These are phyloP conservation scores for Sporisorium iseilematis-ciliati DNA, from an alignment of 1,284 basidiomycete genomes.

Conservation along the genomic window DNA sequence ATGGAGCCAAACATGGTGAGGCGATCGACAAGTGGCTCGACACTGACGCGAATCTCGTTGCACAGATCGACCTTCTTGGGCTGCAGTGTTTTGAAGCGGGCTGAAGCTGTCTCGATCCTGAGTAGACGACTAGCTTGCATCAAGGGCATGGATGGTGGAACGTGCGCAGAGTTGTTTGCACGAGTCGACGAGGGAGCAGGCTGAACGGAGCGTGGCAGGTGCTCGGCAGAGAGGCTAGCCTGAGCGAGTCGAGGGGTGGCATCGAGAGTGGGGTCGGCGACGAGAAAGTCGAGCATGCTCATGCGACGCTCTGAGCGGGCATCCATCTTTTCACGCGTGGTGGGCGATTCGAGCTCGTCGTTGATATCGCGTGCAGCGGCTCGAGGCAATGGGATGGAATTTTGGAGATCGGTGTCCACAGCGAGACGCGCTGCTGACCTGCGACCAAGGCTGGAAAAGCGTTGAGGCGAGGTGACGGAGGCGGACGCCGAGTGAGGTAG, in stretches of 20 bases:
- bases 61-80: constrained; percentile 27
- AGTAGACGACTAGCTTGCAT: constrained; percentile 35
- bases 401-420: neutral
- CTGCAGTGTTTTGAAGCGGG: constrained; percentile 13
- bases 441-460: constrained; percentile 34
- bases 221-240: constrained; percentile 34
- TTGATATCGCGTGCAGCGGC: constrained; percentile 28
- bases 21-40: constrained; percentile 55
- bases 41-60: constrained; percentile 25
- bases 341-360: constrained; percentile 27
- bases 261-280: constrained; percentile 8
- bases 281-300: constrained; percentile 55
- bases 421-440: constrained; percentile 12
- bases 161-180: neutral
- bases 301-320: constrained; percentile 30
- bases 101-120: constrained; percentile 14
- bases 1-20: constrained; percentile 69
- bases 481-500: constrained; percentile 10
- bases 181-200: neutral
- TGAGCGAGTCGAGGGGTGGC: constrained; percentile 4
- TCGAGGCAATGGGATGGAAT: constrained; percentile 5
- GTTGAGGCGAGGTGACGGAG: constrained; percentile 29
- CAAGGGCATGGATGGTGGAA: constrained; percentile 35
- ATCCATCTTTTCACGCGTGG: constrained; percentile 7
- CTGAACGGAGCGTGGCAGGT: constrained; percentile 22